A percentile compares a stretch with the other conserved stretches of the same genome.
Conservation (phyloP, 2,329 filamentous ascomycete genomes). For the Raffaelea albimanens region DNA sequence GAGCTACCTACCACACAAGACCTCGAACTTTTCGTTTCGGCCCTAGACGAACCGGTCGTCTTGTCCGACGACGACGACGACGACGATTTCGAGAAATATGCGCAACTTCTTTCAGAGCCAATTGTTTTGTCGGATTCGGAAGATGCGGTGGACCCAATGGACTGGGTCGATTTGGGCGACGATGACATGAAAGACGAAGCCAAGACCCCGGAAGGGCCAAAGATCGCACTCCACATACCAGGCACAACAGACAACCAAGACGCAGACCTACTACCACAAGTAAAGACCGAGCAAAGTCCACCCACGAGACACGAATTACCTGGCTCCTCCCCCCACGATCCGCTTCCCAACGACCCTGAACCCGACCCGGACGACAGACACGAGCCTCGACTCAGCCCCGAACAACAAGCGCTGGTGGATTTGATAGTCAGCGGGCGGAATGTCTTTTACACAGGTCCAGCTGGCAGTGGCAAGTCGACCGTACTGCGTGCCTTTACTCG, state of each 20-base stretch:
- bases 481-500: slow-evolving; percentile 39
- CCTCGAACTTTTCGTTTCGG: too few species aligned
- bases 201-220: not conserved
- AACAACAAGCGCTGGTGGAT: slow-evolving; percentile 39
- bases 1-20: too few species aligned
- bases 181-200: not conserved
- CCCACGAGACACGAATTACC: not conserved
- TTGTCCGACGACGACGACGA: not conserved
- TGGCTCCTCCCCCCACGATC: not conserved
- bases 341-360: not conserved
- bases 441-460: slow-evolving; percentile 56
- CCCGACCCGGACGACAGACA: not conserved
- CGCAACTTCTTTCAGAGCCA: not conserved
- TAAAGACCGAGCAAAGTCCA: too few species aligned
- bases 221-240: not conserved
- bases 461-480: slow-evolving; percentile 50
- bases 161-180: not conserved
- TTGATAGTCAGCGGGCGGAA: slow-evolving; percentile 42
- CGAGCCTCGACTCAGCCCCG: slow-evolving; percentile 28
- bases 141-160: not conserved
- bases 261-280: too few species aligned
- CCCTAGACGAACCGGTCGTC: not conserved
- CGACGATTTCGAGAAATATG: not conserved
- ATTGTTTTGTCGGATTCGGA: not conserved
- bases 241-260: too few species aligned